Evolutionary conservation across 148 eudicot genomes (phyloP), one percentile per base, ranked within the genome.

Genomic region (Oxyria digyna): DNA sequence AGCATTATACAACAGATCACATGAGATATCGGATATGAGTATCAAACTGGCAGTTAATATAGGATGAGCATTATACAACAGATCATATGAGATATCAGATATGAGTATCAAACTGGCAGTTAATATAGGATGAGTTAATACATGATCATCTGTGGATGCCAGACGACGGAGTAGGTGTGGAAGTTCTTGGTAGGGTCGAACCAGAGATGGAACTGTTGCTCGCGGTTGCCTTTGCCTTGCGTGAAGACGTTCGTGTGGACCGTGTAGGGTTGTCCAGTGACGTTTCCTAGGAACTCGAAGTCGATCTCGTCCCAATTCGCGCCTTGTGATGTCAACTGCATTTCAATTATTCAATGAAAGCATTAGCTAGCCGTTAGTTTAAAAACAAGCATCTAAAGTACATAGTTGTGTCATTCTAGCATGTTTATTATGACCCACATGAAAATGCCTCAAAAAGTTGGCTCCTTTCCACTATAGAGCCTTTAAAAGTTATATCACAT

Each of bases 141-240:
- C 86, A 81, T 78, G 79, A 85, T 85, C 67, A 73, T 71, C 6
- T 69, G 68, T 2, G 83, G 76, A 11, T 70, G 79, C 89, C 89
- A 85, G 21, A 79, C 62, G 24, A 85, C 62, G 20, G 89, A 82
- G 62, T 85, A 85, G 26, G 80, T 74, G 78, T 85, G 89, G 71
- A 82, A 85, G 62, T 80, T 79, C 18, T 67, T 73, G 29, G 89
- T 85, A 0, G 89, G 89, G 55, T 85, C 89, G 42, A 82, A 85
- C 89, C 89, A 85, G 31, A 85, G 86, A 65, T 78, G 83, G 64
- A 85, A 85, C 49, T 85, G 89, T 55, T 85, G 89, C 50, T 85
- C 89, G 10, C 89, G 59, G 37, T 76, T 81, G 15, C 89, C 89
- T 68, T 80, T 78, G 12, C 89, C 89, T 77, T 81, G 81, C 23